Conservation (phyloP, 805 yeast species). For the Candida sakaeoensis region DNA sequence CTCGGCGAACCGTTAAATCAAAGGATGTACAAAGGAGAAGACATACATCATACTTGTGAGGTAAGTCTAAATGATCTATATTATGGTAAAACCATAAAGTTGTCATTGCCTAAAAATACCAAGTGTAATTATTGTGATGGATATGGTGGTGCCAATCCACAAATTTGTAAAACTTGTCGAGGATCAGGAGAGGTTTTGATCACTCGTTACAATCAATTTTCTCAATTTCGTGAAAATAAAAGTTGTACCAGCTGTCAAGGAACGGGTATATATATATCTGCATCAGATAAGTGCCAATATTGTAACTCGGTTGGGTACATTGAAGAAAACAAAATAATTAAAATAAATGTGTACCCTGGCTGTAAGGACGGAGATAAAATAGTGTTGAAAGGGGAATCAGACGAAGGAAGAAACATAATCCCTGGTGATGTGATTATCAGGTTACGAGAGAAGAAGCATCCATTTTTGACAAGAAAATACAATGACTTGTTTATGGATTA, state of each 20-base stretch:
- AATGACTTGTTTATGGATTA: constrained; percentile 43
- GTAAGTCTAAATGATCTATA: constrained; percentile 56
- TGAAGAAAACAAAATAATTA: constrained; percentile 47
- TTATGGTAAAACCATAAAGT: constrained; percentile 52
- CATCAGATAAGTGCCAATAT: constrained; percentile 19
- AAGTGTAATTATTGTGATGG: constrained; percentile 52
- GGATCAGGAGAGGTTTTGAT: constrained; percentile 49
- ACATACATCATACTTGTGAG: constrained; percentile 52
- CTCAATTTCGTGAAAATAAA: constrained; percentile 33
- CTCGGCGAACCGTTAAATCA: constrained; percentile 12
- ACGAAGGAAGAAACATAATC: constrained; percentile 53
- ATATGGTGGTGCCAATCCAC: constrained; percentile 43
- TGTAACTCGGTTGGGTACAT: constrained; percentile 41
- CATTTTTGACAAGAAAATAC: constrained; percentile 38
- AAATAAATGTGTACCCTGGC: constrained; percentile 56
- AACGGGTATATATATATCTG: constrained; percentile 23
- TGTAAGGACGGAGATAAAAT: constrained; percentile 49
- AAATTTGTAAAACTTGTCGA: constrained; percentile 33
- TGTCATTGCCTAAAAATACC: constrained; percentile 49
- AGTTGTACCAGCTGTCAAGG: constrained; percentile 35
- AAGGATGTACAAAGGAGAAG: constrained; percentile 40
- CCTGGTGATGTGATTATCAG: constrained; percentile 70
- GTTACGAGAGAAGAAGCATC: constrained; percentile 39
- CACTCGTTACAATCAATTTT: constrained; percentile 38
- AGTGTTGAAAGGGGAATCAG: constrained; percentile 57